phyloP scores from a whole-genome alignment of 768 basidiomycete species.

The Lentinula aciculospora region DNA sequence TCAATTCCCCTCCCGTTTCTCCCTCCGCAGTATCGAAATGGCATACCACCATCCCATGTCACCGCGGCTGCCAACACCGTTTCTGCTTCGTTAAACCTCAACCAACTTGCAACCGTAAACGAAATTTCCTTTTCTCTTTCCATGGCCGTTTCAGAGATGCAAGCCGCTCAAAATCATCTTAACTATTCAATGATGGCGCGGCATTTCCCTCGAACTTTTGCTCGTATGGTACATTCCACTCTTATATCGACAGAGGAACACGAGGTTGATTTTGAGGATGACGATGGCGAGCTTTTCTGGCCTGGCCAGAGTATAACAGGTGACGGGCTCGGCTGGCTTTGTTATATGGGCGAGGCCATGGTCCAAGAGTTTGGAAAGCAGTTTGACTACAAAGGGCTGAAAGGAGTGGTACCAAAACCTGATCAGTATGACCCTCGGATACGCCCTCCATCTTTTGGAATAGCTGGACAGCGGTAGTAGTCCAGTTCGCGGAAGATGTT shows the following conservation, averaged over 20 bases:
- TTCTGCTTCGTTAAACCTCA: slow-evolving; percentile 38
- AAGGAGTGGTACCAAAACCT: slow-evolving; percentile 70
- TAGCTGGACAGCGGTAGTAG: not conserved
- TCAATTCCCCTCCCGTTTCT: slow-evolving; percentile 25
- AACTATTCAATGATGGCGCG: slow-evolving; percentile 64
- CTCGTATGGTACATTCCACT: slow-evolving; percentile 64
- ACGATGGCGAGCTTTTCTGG: slow-evolving; percentile 85
- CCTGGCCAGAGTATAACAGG: slow-evolving; percentile 68
- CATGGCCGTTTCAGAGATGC: slow-evolving; percentile 42
- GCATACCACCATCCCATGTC: slow-evolving; percentile 32
- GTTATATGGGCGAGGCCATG: slow-evolving; percentile 83
- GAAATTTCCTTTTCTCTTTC: slow-evolving; percentile 32
- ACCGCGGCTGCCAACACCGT: slow-evolving; percentile 37
- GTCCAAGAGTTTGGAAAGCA: slow-evolving; percentile 75
- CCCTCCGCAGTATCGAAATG: slow-evolving; percentile 5
- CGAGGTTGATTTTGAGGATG: slow-evolving; percentile 79
- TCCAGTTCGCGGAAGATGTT: not conserved
- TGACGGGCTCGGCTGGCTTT: slow-evolving; percentile 84
- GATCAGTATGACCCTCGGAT: slow-evolving; percentile 19
- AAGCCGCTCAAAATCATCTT: slow-evolving; percentile 44
- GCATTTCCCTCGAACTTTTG: slow-evolving; percentile 72
- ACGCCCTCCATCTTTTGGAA: not conserved
- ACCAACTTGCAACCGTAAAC: slow-evolving; percentile 35
- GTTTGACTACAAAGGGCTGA: slow-evolving; percentile 66
- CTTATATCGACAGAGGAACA: slow-evolving; percentile 63